Evolutionary conservation across 495 filamentous ascomycete species (phyloP).

Genomic region (Hyaloscypha finlandica): DNA sequence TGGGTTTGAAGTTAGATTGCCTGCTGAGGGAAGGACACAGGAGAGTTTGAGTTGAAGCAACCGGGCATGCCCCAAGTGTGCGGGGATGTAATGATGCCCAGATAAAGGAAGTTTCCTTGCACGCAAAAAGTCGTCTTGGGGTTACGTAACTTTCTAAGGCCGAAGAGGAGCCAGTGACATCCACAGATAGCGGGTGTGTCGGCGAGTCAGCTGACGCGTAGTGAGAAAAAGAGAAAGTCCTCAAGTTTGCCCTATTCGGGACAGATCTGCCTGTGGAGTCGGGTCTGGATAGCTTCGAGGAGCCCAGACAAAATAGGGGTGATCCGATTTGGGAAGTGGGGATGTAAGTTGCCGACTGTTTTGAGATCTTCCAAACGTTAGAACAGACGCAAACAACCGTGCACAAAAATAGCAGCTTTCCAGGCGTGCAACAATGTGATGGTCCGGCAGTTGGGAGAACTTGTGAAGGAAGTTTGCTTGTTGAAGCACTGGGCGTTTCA

Average conservation of each 20-base stretch:
- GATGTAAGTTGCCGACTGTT: slow-evolving; percentile 8
- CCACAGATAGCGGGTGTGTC: background rate
- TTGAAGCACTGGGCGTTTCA: slow-evolving; percentile 9
- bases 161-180: too few relatives aligned
- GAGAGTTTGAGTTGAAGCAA: background rate
- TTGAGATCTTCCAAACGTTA: background rate
- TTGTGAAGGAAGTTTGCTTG: background rate
- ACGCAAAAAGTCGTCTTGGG: too few relatives aligned
- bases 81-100: background rate
- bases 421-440: background rate
- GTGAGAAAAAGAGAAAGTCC: background rate
- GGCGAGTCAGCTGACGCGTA: background rate
- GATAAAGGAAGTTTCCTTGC: background rate
- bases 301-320: background rate
- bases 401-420: background rate
- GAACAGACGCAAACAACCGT: background rate
- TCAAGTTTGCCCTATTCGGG: background rate
- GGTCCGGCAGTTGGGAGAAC: background rate
- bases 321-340: background rate
- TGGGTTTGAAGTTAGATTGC: background rate
- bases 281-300: background rate
- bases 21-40: background rate
- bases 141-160: too few relatives aligned
- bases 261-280: background rate
- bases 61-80: too few relatives aligned